Evolutionary conservation across 2,329 filamentous ascomycete species (phyloP), one percentile per base, ranked within the genome.

Genomic region (Hysterium pulicare): DNA sequence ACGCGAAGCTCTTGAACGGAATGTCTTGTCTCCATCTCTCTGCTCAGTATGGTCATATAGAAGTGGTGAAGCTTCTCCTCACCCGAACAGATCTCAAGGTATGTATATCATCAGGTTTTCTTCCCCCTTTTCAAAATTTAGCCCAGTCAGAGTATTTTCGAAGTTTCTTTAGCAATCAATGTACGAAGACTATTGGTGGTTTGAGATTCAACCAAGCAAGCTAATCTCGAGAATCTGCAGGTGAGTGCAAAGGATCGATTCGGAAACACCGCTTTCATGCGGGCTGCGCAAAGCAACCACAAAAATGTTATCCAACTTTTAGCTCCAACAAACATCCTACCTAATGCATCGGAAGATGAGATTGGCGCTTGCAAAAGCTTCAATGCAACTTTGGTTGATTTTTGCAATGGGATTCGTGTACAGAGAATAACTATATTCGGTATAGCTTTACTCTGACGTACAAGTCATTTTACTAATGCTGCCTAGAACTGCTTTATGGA

Each of bases 201-300:
- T n/a, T n/a, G n/a, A n/a, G n/a, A n/a, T n/a, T n/a, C n/a, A n/a
- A n/a, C n/a, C n/a, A n/a, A n/a, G n/a, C n/a, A n/a, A n/a, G n/a
- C n/a, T n/a, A n/a, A n/a, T n/a, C n/a, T n/a, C n/a, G n/a, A n/a
- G n/a, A n/a, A n/a, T n/a, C n/a, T n/a, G n/a, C n/a, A n/a, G n/a
- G n/a, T n/a, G 15, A 49, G 58, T 5, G 59, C 61, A 2, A 67
- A 67, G 47, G 72, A 75, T 44, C 59, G 59, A 2, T 72, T 70
- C 38, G 69, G 71, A 9, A 69, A 66, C 22, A 71, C 70, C 2
- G 67, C 69, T 0, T 64, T 73, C 19, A 52, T 73, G 5, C 57
- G 63, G 11, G 70, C 71, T 4, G 70, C 70, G 9, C 63, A 63
- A 36, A 62, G 62, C 37, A 65, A 63, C 36, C 54, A 64, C 16